Conservation (phyloP, 139 green algal species). For the Edaphochlamys debaryana region DNA sequence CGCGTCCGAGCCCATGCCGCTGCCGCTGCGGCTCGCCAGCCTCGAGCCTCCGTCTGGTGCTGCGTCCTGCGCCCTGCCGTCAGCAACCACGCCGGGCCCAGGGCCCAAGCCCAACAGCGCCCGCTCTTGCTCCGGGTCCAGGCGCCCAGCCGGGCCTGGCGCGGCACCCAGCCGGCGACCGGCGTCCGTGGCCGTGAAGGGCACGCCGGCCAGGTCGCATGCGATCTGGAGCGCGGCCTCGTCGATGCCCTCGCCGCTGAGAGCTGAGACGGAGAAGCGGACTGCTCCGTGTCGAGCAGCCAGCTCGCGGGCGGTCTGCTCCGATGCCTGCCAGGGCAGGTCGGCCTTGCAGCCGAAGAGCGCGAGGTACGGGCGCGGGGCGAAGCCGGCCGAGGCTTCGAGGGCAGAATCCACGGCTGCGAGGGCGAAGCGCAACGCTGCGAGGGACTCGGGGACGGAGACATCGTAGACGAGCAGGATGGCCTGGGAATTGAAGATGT, state of each 20-base stretch:
- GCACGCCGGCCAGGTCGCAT: constrained; percentile 32
- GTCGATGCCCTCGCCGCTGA: constrained; percentile 5
- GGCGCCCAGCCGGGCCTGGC: background rate
- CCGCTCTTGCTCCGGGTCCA: background rate
- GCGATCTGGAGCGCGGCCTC: background rate
- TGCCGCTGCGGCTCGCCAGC: background rate
- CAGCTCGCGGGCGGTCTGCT: constrained; percentile 1
- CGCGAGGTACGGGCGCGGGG: constrained; percentile 19
- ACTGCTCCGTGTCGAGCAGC: constrained; percentile 26
- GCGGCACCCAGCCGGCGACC: background rate
- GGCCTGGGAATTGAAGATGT: constrained; percentile 26
- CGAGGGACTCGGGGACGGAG: background rate
- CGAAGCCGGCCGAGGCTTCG: too few species aligned
- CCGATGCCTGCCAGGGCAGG: background rate
- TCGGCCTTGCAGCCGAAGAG: constrained; percentile 25
- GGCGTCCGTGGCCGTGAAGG: background rate
- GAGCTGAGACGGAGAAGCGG: background rate
- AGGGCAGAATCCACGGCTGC: background rate
- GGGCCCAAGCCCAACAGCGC: background rate
- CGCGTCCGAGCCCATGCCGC: background rate
- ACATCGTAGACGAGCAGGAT: constrained; percentile 31
- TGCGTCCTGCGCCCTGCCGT: too few species aligned
- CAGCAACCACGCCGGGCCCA: too few species aligned
- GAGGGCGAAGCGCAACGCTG: background rate
- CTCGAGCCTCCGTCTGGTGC: background rate